phyloP scores from a whole-genome alignment of 164 flowering plant genomes.

The Stephania cephalantha region DNA sequence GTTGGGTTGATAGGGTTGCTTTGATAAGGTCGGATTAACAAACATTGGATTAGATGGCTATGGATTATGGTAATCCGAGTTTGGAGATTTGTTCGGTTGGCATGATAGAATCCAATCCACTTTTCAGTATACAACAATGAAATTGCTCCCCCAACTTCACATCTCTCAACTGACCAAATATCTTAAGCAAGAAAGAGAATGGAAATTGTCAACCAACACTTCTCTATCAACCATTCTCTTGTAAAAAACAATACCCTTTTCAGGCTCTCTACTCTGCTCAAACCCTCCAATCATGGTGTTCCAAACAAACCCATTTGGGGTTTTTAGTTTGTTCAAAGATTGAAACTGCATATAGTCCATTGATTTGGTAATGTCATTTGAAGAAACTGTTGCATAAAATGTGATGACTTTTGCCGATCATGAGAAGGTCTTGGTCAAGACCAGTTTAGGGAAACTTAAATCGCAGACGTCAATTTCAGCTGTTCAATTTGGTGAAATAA shows the following conservation, averaged over 20 bases:
- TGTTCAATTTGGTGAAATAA: no score
- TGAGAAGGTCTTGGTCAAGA: slow-evolving; percentile 30
- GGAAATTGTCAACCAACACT: slow-evolving; percentile 44
- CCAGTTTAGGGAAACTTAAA: slow-evolving; percentile 21
- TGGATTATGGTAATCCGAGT: no score
- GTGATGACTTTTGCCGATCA: slow-evolving; percentile 36
- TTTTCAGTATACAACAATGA: slow-evolving; percentile 34
- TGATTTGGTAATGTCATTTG: slow-evolving; percentile 13
- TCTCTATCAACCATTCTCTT: slow-evolving; percentile 35
- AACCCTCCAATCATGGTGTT: slow-evolving; percentile 64
- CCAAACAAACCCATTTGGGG: slow-evolving; percentile 62
- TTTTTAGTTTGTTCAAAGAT: slow-evolving; percentile 32
- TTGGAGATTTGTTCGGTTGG: no score
- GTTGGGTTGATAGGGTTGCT: no score
- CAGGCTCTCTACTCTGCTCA: slow-evolving; percentile 22
- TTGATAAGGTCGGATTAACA: no score
- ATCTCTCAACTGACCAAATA: slow-evolving; percentile 33
- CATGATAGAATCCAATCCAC: slow-evolving; percentile 32
- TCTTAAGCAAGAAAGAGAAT: slow-evolving; percentile 48
- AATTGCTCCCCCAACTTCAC: slow-evolving; percentile 31
- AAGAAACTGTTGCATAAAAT: slow-evolving; percentile 38
- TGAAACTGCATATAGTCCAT: slow-evolving; percentile 49
- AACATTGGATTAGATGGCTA: no score
- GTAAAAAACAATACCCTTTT: slow-evolving; percentile 33
- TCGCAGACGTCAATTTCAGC: no score